These are phyloP conservation scores for Hypocrella siamensis DNA, from an alignment of 2,329 filamentous ascomycete genomes.

Conservation along the genomic window DNA sequence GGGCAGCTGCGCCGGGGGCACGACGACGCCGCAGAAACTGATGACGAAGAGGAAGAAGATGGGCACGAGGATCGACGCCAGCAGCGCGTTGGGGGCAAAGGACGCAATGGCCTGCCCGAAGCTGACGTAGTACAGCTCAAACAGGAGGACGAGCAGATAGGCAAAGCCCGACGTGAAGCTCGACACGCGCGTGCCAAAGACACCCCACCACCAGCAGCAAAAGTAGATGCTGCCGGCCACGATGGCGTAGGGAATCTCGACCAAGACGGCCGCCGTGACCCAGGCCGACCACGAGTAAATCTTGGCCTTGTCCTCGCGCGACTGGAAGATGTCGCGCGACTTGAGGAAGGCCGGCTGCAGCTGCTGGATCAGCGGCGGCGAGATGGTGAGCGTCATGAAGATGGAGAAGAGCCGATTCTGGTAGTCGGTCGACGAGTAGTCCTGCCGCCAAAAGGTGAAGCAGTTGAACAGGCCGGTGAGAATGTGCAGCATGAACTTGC, in stretches of 20 bases:
- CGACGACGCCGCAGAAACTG: constrained; percentile 55
- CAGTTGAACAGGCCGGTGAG: constrained; percentile 52
- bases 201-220: constrained; percentile 40
- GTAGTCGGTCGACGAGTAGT: constrained; percentile 42
- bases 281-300: constrained; percentile 68
- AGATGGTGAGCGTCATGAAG: constrained; percentile 64
- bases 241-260: constrained; percentile 55
- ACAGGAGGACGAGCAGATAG: constrained; percentile 49
- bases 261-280: constrained; percentile 46
- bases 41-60: constrained; percentile 56
- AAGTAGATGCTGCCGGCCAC: constrained; percentile 38
- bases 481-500: constrained; percentile 47
- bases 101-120: constrained; percentile 55
- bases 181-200: constrained; percentile 29
- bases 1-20: constrained; percentile 41
- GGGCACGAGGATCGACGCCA: constrained; percentile 51
- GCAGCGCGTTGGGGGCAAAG: constrained; percentile 48
- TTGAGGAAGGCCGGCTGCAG: constrained; percentile 57
- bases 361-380: constrained; percentile 60
- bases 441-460: constrained; percentile 53
- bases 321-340: constrained; percentile 51
- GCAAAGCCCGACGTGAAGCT: constrained; percentile 44
- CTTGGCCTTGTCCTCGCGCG: constrained; percentile 59
- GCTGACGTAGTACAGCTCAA: constrained; percentile 49
- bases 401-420: constrained; percentile 59